Percentiles rank a stretch among this genome's conserved stretches.
Evolutionary conservation across 257 asterid genomes (phyloP).

Genomic region (Orobanche coerulescens): DNA sequence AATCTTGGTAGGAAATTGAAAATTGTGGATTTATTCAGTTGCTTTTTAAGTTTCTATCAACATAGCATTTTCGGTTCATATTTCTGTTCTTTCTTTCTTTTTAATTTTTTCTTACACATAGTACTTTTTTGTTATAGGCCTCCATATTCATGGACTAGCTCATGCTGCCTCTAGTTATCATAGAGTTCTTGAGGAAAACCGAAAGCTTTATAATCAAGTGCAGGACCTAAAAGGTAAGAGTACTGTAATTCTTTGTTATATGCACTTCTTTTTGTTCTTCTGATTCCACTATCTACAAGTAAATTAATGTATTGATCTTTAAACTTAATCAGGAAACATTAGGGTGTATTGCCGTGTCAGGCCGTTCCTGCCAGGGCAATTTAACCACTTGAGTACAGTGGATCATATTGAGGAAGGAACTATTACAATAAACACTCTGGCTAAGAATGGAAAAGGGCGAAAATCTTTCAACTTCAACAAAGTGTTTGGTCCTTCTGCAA

Average conservation of each 20-base stretch:
- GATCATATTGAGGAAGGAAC: slow-evolving; percentile 86
- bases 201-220: slow-evolving; percentile 96
- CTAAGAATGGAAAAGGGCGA: slow-evolving; percentile 61
- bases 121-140: slow-evolving; percentile 32
- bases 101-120: neutral
- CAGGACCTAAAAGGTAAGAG: slow-evolving; percentile 87
- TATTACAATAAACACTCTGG: slow-evolving; percentile 52
- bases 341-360: slow-evolving; percentile 95
- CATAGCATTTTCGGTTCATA: neutral
- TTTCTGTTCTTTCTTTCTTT: neutral
- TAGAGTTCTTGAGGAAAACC: slow-evolving; percentile 89
- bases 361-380: slow-evolving; percentile 72
- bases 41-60: neutral
- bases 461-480: slow-evolving; percentile 81
- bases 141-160: slow-evolving; percentile 78
- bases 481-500: slow-evolving; percentile 81
- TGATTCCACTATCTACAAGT: slow-evolving; percentile 3
- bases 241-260: neutral
- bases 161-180: slow-evolving; percentile 97
- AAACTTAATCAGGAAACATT: slow-evolving; percentile 65
- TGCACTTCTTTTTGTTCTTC: slow-evolving; percentile 4
- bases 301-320: slow-evolving; percentile 13
- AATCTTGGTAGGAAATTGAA: slow-evolving; percentile 53
- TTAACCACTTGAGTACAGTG: slow-evolving; percentile 46
- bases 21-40: neutral